Percentiles rank a stretch among this genome's conserved stretches.
phyloP scores from a whole-genome alignment of 306 rosid genomes.

The Begonia loranthoides region DNA sequence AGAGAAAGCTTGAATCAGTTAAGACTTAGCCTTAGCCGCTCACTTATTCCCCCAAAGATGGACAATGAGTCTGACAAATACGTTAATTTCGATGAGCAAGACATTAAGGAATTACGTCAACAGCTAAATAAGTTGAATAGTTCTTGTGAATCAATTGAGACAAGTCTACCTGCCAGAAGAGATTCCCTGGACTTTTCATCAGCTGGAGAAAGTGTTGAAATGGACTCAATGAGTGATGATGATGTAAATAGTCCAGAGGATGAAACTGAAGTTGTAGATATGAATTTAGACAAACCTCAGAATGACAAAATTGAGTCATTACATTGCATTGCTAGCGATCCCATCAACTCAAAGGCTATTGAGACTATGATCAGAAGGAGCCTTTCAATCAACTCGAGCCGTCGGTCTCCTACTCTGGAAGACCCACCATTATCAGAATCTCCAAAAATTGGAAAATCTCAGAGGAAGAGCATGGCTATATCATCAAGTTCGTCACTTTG shows the following conservation, averaged over 20 bases:
- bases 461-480: constrained; percentile 20
- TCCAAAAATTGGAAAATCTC: constrained; percentile 66
- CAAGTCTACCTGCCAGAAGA: constrained; percentile 16
- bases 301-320: constrained; percentile 24
- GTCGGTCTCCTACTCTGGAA: constrained; percentile 43
- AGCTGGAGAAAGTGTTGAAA: constrained; percentile 35
- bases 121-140: constrained; percentile 54
- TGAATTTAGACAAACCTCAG: constrained; percentile 2
- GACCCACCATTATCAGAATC: constrained; percentile 80
- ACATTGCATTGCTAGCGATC: constrained; percentile 16
- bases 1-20: constrained; percentile 79
- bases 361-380: constrained; percentile 37
- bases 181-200: constrained; percentile 44
- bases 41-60: constrained; percentile 44
- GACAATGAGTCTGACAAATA: constrained; percentile 58
- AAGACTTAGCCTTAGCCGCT: constrained; percentile 73
- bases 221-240: constrained; percentile 32
- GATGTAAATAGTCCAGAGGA: constrained; percentile 19
- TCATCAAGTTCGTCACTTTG: constrained; percentile 27
- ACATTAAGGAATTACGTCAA: constrained; percentile 44
- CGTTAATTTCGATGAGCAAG: constrained; percentile 48
- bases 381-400: constrained; percentile 48
- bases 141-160: constrained; percentile 19
- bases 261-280: constrained; percentile 21
- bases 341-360: constrained; percentile 23